Base-by-base conservation (phyloP, 1,284 basidiomycete species). In the Malassezia nana region DNA sequence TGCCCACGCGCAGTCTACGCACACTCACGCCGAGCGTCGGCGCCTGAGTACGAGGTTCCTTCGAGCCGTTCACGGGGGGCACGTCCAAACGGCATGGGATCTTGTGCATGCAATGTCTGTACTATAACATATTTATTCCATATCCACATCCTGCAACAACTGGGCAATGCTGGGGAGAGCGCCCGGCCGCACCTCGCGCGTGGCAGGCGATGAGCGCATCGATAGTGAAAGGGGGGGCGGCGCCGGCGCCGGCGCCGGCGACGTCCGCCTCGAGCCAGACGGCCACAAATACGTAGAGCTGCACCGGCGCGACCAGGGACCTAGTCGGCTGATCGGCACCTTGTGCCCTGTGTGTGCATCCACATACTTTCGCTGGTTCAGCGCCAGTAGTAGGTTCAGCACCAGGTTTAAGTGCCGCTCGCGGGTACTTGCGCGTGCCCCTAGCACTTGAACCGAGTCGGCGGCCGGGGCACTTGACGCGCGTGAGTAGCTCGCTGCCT, bases 81-180 rank as follows among this genome's bases (percentile, higher is more conserved):
- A 38, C 6, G 16, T 38, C 12, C 18, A 18, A 18, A 38, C 35
- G 12, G 35, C 35, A 2, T 38, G 35, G 35, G 35, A 38, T 20
- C 35, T 38, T 38, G 35, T 9, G 16, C 4, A 38, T 38, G 12
- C 18, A 38, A 38, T 38, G 35, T 38, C 35, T 18, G 35, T 38
- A 38, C 35, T 38, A 38, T 38, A 38, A 38, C 10, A 3, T 1
- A 20, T 38, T 24, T 41, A 50, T 2, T 62, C 57, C 25, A 64
- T 55, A 41, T 55, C 38, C 29, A 42, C 31, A 24, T 65, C 61
- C 28, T 60, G 59, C 22, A 67, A 32, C 40, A 67, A 50, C 52
- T 62, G 58, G 18, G 40, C 47, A 16, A 67, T 54, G 12, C 63
- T 65, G 8, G 65, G 65, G 30, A 67, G 30, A 4, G 40, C 41